phyloP scores from a whole-genome alignment of 192 early-diverging fungal genomes.

The Coemansia sp. region DNA sequence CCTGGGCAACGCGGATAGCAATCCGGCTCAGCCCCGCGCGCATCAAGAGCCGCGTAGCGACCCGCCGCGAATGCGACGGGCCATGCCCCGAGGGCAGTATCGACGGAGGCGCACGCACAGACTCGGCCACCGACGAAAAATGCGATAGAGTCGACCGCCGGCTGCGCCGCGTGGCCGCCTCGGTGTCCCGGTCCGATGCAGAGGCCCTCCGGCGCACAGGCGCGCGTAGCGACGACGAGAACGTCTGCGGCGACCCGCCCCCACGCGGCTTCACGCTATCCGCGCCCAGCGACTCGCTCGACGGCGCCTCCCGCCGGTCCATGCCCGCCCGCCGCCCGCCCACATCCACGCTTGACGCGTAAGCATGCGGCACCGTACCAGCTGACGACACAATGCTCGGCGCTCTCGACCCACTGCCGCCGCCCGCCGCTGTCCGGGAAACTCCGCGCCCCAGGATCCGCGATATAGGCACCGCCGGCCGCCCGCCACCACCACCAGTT shows the following conservation, averaged over 20 bases:
- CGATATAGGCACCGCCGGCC: constrained; percentile 18
- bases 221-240: constrained; percentile 12
- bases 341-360: no score
- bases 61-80: constrained; percentile 25
- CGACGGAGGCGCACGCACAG: neutral
- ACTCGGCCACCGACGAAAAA: constrained; percentile 20
- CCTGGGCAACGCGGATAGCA: constrained; percentile 34
- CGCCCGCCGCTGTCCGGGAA: neutral
- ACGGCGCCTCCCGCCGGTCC: constrained; percentile 17
- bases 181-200: neutral
- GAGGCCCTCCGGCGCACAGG: neutral
- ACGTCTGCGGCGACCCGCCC: constrained; percentile 11
- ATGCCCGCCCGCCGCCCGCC: constrained; percentile 19
- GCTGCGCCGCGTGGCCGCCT: neutral
- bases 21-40: constrained; percentile 45
- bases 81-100: neutral
- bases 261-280: constrained; percentile 34
- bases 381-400: no score
- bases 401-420: neutral
- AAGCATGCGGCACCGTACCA: no score
- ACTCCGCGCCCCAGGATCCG: constrained; percentile 9
- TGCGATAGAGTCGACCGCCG: constrained; percentile 20
- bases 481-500: neutral
- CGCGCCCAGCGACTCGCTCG: constrained; percentile 11
- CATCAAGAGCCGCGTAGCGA: constrained; percentile 45